Evolutionary conservation across 2,329 filamentous ascomycete genomes (phyloP).

Genomic region (Dothideomycetes sp.): DNA sequence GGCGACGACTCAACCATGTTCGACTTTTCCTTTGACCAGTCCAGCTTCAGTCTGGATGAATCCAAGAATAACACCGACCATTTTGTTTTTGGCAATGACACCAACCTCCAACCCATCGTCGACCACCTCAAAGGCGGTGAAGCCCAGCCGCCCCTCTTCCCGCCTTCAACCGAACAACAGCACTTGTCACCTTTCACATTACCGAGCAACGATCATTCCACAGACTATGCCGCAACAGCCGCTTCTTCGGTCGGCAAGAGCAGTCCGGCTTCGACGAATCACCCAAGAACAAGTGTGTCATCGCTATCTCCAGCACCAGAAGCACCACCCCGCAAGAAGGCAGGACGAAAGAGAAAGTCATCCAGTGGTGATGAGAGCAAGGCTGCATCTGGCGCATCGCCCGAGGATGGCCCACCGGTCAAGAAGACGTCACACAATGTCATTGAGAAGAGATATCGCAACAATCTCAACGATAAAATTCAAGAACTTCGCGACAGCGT

Average conservation of each 20-base stretch:
- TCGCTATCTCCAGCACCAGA: slow-evolving; percentile 17
- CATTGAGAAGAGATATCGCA: slow-evolving; percentile 94
- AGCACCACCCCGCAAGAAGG: slow-evolving; percentile 21
- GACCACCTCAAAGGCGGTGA: slow-evolving; percentile 11
- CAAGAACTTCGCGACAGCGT: slow-evolving; percentile 84
- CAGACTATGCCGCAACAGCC: slow-evolving; percentile 6
- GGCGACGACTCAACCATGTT: slow-evolving; percentile 20
- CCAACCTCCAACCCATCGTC: slow-evolving; percentile 8
- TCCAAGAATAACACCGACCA: slow-evolving; percentile 6
- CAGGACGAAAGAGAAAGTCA: slow-evolving; percentile 24
- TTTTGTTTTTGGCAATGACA: slow-evolving; percentile 10
- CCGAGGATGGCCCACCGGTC: slow-evolving; percentile 32
- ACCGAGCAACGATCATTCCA: slow-evolving; percentile 1
- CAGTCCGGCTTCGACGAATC: slow-evolving; percentile 19
- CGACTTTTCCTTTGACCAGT: slow-evolving; percentile 14
- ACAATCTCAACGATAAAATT: slow-evolving; percentile 95
- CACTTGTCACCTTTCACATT: slow-evolving; percentile 4
- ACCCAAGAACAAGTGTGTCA: slow-evolving; percentile 18
- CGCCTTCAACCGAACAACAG: background rate
- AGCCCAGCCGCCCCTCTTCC: background rate
- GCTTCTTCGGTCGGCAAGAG: background rate
- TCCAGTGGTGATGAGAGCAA: slow-evolving; percentile 15
- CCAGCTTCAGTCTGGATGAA: slow-evolving; percentile 14
- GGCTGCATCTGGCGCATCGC: slow-evolving; percentile 36
- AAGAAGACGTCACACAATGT: slow-evolving; percentile 98